Conservation (phyloP, 2,329 filamentous ascomycete species). For the Cladosporium sp. region DNA sequence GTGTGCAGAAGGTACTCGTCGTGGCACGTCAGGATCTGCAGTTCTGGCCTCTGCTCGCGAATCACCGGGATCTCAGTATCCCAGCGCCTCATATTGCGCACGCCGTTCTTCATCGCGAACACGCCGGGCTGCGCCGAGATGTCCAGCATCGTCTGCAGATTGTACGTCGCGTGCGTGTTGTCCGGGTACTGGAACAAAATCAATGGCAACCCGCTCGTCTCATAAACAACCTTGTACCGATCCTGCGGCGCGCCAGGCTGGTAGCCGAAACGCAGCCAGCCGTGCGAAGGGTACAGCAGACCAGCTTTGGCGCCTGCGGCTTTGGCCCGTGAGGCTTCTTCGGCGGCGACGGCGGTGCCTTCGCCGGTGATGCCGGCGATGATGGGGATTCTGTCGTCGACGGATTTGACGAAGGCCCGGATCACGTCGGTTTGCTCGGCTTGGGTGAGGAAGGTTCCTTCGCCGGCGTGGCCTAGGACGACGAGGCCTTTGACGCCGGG, state of each 20-base stretch:
- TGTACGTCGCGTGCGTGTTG: slow-evolving; percentile 55
- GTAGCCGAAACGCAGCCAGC: slow-evolving; percentile 58
- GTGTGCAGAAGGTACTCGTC: slow-evolving; percentile 57
- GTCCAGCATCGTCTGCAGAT: slow-evolving; percentile 54
- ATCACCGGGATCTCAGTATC: slow-evolving; percentile 58
- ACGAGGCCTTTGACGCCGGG: slow-evolving; percentile 54
- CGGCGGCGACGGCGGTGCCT: slow-evolving; percentile 54
- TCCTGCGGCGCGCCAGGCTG: slow-evolving; percentile 55
- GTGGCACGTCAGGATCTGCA: slow-evolving; percentile 55
- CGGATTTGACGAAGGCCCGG: slow-evolving; percentile 54
- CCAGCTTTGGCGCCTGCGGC: slow-evolving; percentile 54
- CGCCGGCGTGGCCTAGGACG: slow-evolving; percentile 56
- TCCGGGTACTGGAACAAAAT: slow-evolving; percentile 56
- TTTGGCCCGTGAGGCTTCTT: slow-evolving; percentile 53
- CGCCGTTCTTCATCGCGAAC: slow-evolving; percentile 59
- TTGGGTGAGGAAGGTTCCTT: slow-evolving; percentile 55
- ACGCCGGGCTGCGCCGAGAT: slow-evolving; percentile 55
- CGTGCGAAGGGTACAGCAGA: slow-evolving; percentile 55
- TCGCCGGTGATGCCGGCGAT: slow-evolving; percentile 57
- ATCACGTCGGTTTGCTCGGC: slow-evolving; percentile 54
- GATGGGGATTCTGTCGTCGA: slow-evolving; percentile 52
- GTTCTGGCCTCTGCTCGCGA: slow-evolving; percentile 49
- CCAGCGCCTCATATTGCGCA: slow-evolving; percentile 59
- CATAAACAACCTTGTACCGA: slow-evolving; percentile 53
- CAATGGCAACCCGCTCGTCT: slow-evolving; percentile 51